Evolutionary conservation across 768 basidiomycete species (phyloP).

Genomic region (Phlebiopsis gigantea): DNA sequence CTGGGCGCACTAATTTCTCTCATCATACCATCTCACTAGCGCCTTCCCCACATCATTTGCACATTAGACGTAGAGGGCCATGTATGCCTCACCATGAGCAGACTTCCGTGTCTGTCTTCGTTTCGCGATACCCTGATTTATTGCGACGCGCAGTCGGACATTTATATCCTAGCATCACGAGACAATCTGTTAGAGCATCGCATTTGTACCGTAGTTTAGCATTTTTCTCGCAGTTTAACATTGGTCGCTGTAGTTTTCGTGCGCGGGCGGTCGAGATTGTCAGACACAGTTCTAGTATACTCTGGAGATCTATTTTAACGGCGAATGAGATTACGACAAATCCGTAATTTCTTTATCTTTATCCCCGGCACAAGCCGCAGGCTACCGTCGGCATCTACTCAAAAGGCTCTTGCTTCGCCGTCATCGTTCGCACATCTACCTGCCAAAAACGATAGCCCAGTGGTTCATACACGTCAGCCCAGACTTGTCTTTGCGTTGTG

Average conservation of each 20-base stretch:
- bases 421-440: background rate
- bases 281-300: too few species aligned
- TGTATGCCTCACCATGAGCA: slow-evolving; percentile 37
- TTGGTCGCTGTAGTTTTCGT: slow-evolving; percentile 12
- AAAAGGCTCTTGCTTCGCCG: background rate
- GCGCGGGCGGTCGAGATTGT: background rate
- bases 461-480: background rate
- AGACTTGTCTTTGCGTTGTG: background rate
- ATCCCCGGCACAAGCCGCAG: slow-evolving; percentile 2
- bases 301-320: too few species aligned
- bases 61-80: slow-evolving; percentile 38
- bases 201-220: slow-evolving; percentile 36
- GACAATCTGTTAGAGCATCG: slow-evolving; percentile 71
- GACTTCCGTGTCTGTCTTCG: slow-evolving; percentile 41
- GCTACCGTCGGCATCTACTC: background rate
- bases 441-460: too few species aligned
- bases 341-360: background rate
- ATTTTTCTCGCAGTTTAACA: slow-evolving; percentile 18
- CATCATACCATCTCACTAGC: slow-evolving; percentile 32
- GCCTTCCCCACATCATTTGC: slow-evolving; percentile 21
- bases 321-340: background rate
- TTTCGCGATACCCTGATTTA: slow-evolving; percentile 49
- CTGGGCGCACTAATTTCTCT: slow-evolving; percentile 11
- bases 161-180: slow-evolving; percentile 49
- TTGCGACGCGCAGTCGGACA: slow-evolving; percentile 47